Evolutionary conservation across 2,329 filamentous ascomycete genomes (phyloP).

Genomic region (Penicillium expansum): DNA sequence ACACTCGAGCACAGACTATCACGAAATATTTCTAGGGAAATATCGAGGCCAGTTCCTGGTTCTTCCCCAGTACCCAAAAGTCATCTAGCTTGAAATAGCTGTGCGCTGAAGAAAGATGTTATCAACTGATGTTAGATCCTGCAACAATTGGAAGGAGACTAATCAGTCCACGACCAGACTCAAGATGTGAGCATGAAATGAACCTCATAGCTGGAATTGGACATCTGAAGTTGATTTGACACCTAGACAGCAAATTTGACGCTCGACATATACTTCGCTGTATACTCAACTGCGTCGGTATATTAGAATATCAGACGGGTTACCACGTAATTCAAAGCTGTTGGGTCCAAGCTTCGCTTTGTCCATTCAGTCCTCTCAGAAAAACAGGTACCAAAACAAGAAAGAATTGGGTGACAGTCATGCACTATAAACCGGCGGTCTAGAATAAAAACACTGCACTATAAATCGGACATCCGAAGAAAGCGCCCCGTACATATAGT

Average conservation of each 20-base stretch:
- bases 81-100: no score
- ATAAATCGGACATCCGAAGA: not conserved
- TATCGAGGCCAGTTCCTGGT: no score
- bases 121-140: no score
- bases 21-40: slow-evolving; percentile 42
- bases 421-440: not conserved
- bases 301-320: not conserved
- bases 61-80: no score
- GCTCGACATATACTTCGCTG: not conserved
- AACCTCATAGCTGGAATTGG: no score
- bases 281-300: not conserved
- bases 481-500: no score
- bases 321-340: no score
- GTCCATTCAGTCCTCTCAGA: not conserved
- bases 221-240: no score
- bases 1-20: slow-evolving; percentile 40
- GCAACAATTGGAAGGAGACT: no score
- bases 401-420: not conserved
- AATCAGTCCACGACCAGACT: slow-evolving; percentile 23
- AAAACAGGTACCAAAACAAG: not conserved
- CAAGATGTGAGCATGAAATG: not conserved
- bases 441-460: not conserved
- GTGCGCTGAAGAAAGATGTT: no score
- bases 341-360: no score
- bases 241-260: not conserved